phyloP scores from a whole-genome alignment of 768 basidiomycete genomes.

The Amanita rubescens region DNA sequence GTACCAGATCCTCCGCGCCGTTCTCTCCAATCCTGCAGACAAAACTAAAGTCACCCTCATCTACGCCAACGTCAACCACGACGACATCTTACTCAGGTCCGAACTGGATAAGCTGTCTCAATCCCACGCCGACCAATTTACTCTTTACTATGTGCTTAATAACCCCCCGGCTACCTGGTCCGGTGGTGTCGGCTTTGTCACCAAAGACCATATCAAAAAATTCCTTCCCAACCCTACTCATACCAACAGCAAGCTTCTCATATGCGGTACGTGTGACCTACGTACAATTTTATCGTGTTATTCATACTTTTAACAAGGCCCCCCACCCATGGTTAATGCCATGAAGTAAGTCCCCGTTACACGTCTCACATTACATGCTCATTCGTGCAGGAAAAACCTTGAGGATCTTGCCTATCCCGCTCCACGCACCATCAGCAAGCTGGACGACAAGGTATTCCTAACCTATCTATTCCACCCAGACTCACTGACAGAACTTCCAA shows the following conservation, averaged over 20 bases:
- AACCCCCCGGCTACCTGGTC: conserved; percentile 85
- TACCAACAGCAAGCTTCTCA: conserved; percentile 72
- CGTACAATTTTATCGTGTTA: not conserved
- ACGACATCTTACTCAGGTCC: conserved; percentile 87
- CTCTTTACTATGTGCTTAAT: conserved; percentile 88
- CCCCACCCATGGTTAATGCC: conserved; percentile 45
- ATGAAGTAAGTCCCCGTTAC: conserved; percentile 35
- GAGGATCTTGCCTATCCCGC: conserved; percentile 82
- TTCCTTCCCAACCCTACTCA: conserved; percentile 60
- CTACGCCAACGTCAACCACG: conserved; percentile 91
- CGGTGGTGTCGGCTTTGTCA: conserved; percentile 88
- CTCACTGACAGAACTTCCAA: conserved; percentile 12
- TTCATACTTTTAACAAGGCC: conserved; percentile 37
- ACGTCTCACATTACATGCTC: not conserved
- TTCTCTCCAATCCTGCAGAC: conserved; percentile 84
- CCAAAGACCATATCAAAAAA: conserved; percentile 83
- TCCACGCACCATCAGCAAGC: conserved; percentile 88
- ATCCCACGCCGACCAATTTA: conserved; percentile 55
- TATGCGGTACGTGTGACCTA: conserved; percentile 55
- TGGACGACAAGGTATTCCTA: conserved; percentile 63
- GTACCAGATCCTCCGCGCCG: conserved; percentile 96
- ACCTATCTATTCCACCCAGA: conserved; percentile 7
- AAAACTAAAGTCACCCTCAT: conserved; percentile 78
- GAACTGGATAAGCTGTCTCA: conserved; percentile 78
- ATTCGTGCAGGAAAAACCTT: conserved; percentile 67